Evolutionary conservation across 257 asterid genomes (phyloP), one percentile per base, ranked within the genome.

Genomic region (Ilex asprella): DNA sequence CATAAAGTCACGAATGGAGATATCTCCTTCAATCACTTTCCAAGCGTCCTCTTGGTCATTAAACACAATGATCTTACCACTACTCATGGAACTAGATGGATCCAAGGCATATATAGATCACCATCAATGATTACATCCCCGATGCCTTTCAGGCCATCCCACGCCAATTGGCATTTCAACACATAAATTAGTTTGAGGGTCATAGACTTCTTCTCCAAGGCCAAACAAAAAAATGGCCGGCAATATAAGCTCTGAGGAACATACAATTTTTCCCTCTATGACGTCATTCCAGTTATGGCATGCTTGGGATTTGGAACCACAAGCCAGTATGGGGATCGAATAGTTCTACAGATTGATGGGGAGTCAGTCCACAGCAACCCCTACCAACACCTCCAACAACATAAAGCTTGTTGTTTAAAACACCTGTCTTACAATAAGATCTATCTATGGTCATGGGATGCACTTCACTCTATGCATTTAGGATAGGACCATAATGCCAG

Each of bases 101-200:
- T 90, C 95, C 80, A 87, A 66, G 0, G 96, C 95, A 53, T 83
- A 90, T n/a, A n/a, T 41, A 90, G 73, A 29, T 84, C 97, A 31
- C 80, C 97, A 41, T 90, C 96, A 44, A 90, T 91, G 44, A 82
- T 78, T 65, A 82, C 96, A 27, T 56, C 97, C 97, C 2, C 96
- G 95, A 71, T 87, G 96, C 74, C 84, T 72, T 8, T 96, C 93
- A 15, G 96, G 97, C 97, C 98, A 91, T 5, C 96, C 98, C 98
- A 91, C 86, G 64, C 98, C 95, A 31, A 65, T 66, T 7, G 96
- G 91, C 98, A 91, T 91, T 67, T 88, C 96, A 8, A 68, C 81
- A 95, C 98, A 91, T 12, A 86, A 70, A 66, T 84, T 84, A 6
- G 87, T 82, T 59, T 86, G 91, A 1, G 96, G 98, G 67, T 88